Evolutionary conservation across 2,329 filamentous ascomycete species (phyloP).

Genomic region (Epicoccum sorghinum): DNA sequence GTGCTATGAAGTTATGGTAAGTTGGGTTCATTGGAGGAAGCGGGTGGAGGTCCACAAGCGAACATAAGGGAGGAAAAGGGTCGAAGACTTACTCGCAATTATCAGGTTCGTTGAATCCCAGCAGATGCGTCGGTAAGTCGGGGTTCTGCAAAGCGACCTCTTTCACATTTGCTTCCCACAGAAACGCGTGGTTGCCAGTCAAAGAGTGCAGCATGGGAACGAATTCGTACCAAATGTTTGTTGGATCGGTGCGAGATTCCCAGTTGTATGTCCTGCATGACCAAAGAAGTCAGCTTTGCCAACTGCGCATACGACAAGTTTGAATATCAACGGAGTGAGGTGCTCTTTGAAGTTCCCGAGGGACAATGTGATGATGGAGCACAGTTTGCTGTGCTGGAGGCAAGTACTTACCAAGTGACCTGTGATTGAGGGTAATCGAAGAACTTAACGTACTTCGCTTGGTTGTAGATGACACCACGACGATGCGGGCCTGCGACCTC

Average conservation of each 20-base stretch:
- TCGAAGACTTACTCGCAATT: conserved; percentile 27
- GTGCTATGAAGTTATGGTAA: background rate
- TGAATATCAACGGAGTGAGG: accelerated
- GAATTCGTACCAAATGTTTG: conserved; percentile 56
- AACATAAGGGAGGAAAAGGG: no score
- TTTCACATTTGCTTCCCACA: conserved; percentile 27
- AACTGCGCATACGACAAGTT: background rate
- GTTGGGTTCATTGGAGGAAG: no score
- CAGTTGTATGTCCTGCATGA: conserved; percentile 65
- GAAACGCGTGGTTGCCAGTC: conserved; percentile 1
- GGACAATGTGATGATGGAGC: no score
- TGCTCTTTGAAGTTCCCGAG: no score
- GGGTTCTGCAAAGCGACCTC: conserved; percentile 5
- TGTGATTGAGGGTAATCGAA: conserved; percentile 54
- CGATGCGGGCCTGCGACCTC: conserved; percentile 45
- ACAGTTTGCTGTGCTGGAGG: no score
- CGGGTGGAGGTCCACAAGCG: no score
- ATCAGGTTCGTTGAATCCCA: conserved; percentile 47
- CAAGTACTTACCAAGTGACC: conserved; percentile 56
- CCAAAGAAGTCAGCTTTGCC: no score
- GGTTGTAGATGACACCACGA: conserved; percentile 72
- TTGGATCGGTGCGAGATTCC: conserved; percentile 54
- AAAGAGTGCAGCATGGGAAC: conserved; percentile 59
- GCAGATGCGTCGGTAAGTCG: conserved; percentile 23
- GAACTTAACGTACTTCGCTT: conserved; percentile 55